A percentile compares a stretch with the other conserved stretches of the same genome.
Conservation (phyloP, 208 protist genomes). For the Wallacemonas sp. region DNA sequence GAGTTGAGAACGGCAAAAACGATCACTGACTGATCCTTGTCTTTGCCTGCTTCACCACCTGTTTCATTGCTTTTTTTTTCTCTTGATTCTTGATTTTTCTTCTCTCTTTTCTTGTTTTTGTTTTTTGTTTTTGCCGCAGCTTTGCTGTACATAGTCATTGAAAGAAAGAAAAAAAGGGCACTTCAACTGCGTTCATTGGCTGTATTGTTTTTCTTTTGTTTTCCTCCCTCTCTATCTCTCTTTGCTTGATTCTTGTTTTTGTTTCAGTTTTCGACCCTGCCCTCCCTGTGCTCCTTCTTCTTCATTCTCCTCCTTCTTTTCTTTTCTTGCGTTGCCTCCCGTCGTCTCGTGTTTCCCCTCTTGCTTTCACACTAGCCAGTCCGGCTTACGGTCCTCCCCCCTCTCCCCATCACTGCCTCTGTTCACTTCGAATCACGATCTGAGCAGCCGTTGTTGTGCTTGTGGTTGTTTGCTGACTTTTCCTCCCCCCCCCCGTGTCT, state of each 20-base stretch:
- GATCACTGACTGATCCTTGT: background rate
- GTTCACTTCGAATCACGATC: constrained; percentile 2
- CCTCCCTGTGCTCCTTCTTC: background rate
- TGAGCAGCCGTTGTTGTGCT: no score
- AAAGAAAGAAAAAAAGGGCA: no score
- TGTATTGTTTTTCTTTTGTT: constrained; percentile 4
- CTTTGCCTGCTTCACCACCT: background rate
- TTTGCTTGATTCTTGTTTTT: background rate
- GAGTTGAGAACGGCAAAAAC: background rate
- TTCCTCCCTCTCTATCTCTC: constrained; percentile 5
- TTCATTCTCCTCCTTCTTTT: background rate
- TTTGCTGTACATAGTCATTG: no score
- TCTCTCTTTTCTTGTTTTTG: constrained; percentile 13
- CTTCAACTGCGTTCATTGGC: no score
- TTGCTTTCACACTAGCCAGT: background rate
- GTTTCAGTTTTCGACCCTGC: background rate
- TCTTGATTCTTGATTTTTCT: constrained; percentile 1
- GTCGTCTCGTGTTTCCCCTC: background rate
- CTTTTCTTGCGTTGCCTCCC: background rate
- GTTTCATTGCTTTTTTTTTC: background rate
- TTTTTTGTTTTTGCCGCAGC: no score
- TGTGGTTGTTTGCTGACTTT: no score
- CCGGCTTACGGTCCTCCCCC: background rate
- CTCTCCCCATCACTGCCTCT: background rate
- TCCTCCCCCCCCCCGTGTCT: background rate